A percentile compares a stretch with the other conserved stretches of the same genome.
Evolutionary conservation across 1,284 basidiomycete species (phyloP).

Genomic region (Moesziomyces sp.): DNA sequence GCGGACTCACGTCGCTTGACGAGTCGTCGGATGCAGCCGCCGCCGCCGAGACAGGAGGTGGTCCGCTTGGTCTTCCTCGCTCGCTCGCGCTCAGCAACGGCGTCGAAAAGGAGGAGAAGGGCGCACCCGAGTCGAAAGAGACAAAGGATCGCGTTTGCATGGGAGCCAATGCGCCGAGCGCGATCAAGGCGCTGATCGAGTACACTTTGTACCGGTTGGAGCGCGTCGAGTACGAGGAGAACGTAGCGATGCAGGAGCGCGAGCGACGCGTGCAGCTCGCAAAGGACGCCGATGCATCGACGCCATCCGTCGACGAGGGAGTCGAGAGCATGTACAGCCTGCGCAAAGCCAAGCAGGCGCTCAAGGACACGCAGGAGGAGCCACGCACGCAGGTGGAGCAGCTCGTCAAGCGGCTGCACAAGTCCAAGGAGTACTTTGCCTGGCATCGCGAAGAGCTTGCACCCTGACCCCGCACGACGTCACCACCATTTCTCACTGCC

Average conservation of each 20-base stretch:
- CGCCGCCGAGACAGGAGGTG: background rate
- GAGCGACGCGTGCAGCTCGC: slow-evolving; percentile 16
- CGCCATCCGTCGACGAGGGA: background rate
- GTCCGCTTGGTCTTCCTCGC: slow-evolving; percentile 14
- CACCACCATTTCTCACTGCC: too few species aligned
- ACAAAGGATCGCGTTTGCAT: slow-evolving; percentile 28
- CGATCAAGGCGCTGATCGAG: slow-evolving; percentile 35
- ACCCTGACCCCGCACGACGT: slow-evolving; percentile 3
- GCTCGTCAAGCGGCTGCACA: slow-evolving; percentile 33
- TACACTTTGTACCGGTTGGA: slow-evolving; percentile 36
- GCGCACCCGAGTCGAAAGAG: background rate
- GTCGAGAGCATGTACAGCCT: slow-evolving; percentile 35
- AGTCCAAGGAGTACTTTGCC: slow-evolving; percentile 49
- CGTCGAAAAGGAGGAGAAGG: background rate
- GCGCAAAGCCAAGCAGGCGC: slow-evolving; percentile 43
- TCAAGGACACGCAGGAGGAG: slow-evolving; percentile 46
- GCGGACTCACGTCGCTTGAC: slow-evolving; percentile 32
- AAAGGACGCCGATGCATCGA: slow-evolving; percentile 2
- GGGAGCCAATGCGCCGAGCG: slow-evolving; percentile 40
- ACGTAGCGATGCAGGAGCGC: slow-evolving; percentile 31
- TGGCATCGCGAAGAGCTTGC: slow-evolving; percentile 48
- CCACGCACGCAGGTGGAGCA: slow-evolving; percentile 31
- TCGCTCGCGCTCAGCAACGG: slow-evolving; percentile 8
- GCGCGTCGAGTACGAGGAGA: slow-evolving; percentile 44
- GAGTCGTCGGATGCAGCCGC: slow-evolving; percentile 9